phyloP scores from a whole-genome alignment of 139 green algal genomes.

The Closterium sp. region DNA sequence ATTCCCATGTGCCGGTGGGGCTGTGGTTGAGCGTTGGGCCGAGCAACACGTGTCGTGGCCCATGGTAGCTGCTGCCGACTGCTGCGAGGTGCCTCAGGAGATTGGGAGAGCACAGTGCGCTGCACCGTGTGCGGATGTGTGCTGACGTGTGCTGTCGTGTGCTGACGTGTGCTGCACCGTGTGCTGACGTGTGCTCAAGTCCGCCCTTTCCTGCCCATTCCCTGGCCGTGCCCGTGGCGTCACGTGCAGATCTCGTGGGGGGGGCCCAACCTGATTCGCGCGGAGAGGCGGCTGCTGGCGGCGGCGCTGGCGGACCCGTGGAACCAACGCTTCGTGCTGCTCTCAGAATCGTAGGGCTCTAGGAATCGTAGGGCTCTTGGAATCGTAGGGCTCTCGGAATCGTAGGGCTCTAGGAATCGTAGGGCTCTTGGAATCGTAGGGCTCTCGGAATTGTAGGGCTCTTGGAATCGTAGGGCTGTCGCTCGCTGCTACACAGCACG shows the following conservation, averaged over 20 bases:
- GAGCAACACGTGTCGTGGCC: background rate
- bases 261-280: conserved; percentile 18
- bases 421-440: too few relatives aligned
- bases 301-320: conserved; percentile 20
- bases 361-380: conserved; percentile 7
- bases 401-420: too few relatives aligned
- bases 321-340: conserved; percentile 37
- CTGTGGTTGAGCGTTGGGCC: background rate
- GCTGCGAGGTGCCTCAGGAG: background rate
- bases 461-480: too few relatives aligned
- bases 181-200: background rate
- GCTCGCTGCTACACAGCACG: too few relatives aligned
- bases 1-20: conserved; percentile 29
- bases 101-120: background rate
- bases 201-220: background rate
- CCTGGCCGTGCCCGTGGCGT: background rate
- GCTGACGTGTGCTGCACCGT: background rate
- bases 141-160: background rate
- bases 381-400: too few relatives aligned
- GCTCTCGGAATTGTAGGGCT: too few relatives aligned
- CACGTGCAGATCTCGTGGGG: conserved; percentile 30
- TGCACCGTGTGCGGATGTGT: background rate
- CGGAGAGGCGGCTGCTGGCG: conserved; percentile 25
- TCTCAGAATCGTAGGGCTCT: conserved; percentile 22
- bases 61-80: background rate